phyloP scores from a whole-genome alignment of 2,329 filamentous ascomycete species.

The Trichoderma asperellum region DNA sequence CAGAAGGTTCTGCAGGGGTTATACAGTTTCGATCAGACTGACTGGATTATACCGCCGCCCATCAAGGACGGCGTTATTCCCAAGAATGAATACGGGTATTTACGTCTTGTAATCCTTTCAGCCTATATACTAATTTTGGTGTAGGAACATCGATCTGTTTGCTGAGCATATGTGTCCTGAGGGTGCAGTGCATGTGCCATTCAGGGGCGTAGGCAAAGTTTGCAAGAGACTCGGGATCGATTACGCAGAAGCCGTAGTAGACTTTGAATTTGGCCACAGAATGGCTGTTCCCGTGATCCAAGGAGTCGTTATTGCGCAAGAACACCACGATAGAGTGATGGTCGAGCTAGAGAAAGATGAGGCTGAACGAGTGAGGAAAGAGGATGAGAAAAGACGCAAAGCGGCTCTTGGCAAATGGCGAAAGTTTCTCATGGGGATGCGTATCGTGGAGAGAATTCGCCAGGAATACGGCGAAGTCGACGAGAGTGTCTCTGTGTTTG shows the following conservation, averaged over 20 bases:
- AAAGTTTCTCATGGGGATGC: conserved; percentile 82
- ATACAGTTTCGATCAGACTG: conserved; percentile 82
- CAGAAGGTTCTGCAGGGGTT: conserved; percentile 85
- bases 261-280: conserved; percentile 93
- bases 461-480: conserved; percentile 73
- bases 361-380: conserved; percentile 73
- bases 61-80: conserved; percentile 86
- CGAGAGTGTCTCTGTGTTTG: conserved; percentile 58
- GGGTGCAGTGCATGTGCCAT: conserved; percentile 83
- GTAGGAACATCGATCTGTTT: conserved; percentile 87
- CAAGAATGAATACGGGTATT: conserved; percentile 82
- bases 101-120: neutral
- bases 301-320: conserved; percentile 84
- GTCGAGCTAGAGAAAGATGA: conserved; percentile 81
- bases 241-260: conserved; percentile 91
- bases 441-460: conserved; percentile 76
- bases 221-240: conserved; percentile 86
- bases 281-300: conserved; percentile 92
- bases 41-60: conserved; percentile 91
- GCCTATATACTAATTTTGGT: conserved; percentile 32
- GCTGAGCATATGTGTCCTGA: conserved; percentile 87
- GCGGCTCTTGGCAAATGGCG: conserved; percentile 77
- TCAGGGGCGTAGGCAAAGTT: conserved; percentile 74
- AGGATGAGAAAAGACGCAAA: conserved; percentile 81
- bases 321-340: conserved; percentile 73